Percentiles rank a stretch among this genome's conserved stretches.
phyloP scores from a whole-genome alignment of 495 filamentous ascomycete species.

The Annulohypoxylon maeteangense region DNA sequence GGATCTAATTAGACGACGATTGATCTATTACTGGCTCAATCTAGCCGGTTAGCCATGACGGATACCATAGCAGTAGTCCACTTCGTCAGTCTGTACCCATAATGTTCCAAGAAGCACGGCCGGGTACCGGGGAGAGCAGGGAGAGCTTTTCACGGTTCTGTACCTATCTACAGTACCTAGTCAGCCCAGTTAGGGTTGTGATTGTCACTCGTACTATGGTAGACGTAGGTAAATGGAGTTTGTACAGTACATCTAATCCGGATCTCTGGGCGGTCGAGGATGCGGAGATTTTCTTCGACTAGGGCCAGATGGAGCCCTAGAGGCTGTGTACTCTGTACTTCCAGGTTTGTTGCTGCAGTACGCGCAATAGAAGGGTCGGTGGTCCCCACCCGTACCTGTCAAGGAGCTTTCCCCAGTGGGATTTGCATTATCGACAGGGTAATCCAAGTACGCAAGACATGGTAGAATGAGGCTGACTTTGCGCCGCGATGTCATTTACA shows the following conservation, averaged over 20 bases:
- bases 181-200: slow-evolving; percentile 11
- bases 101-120: slow-evolving; percentile 15
- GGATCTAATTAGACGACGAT: slow-evolving; percentile 32
- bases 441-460: slow-evolving; percentile 27
- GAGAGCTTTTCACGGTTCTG: slow-evolving; percentile 14
- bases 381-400: slow-evolving; percentile 42
- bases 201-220: slow-evolving; percentile 11
- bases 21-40: slow-evolving; percentile 29
- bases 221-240: neutral
- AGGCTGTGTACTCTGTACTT: slow-evolving; percentile 25
- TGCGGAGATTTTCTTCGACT: slow-evolving; percentile 42
- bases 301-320: slow-evolving; percentile 27
- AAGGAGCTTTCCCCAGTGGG: slow-evolving; percentile 45
- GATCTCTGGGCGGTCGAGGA: slow-evolving; percentile 44
- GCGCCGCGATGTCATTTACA: slow-evolving; percentile 19
- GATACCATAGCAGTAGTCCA: slow-evolving; percentile 26
- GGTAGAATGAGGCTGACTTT: slow-evolving; percentile 37
- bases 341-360: slow-evolving; percentile 2
- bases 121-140: slow-evolving; percentile 18
- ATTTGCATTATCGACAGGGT: slow-evolving; percentile 43
- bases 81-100: slow-evolving; percentile 13
- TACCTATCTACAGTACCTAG: too few relatives aligned
- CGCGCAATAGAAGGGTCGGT: slow-evolving; percentile 15
- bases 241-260: slow-evolving; percentile 34
- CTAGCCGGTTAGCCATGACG: slow-evolving; percentile 27